Conservation (phyloP, 495 filamentous ascomycete species). For the Aspergillus mulundensis region DNA sequence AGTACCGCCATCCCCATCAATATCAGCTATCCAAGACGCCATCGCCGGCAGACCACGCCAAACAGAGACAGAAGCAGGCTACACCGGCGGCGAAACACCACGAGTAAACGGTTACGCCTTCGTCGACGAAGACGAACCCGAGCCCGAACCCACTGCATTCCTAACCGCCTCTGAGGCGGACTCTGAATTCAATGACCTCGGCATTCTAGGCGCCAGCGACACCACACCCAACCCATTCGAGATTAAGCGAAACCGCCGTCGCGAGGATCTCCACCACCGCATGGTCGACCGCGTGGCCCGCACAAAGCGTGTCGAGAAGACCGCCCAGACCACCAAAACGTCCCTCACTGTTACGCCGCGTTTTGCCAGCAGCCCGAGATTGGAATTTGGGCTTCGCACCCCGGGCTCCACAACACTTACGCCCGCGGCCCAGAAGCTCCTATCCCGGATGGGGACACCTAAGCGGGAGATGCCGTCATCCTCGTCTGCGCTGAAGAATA, state of each 20-base stretch:
- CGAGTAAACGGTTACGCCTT: conserved; percentile 90
- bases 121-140: conserved; percentile 75
- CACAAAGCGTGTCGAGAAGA: conserved; percentile 59
- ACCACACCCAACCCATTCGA: conserved; percentile 75
- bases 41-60: conserved; percentile 70
- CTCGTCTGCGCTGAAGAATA: conserved; percentile 45
- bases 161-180: background rate
- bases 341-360: conserved; percentile 61
- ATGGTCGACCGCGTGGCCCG: conserved; percentile 86
- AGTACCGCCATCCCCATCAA: conserved; percentile 68
- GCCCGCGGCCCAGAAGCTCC: conserved; percentile 77
- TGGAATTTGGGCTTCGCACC: conserved; percentile 57
- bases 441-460: conserved; percentile 59
- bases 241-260: conserved; percentile 66
- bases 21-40: conserved; percentile 82
- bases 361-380: conserved; percentile 70
- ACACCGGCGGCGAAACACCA: conserved; percentile 72
- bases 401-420: conserved; percentile 33
- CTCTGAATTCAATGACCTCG: conserved; percentile 22
- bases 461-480: conserved; percentile 21
- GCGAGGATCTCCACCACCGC: conserved; percentile 80
- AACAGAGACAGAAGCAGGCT: conserved; percentile 62
- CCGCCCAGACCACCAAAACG: conserved; percentile 46
- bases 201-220: conserved; percentile 55
- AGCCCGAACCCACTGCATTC: conserved; percentile 18